A percentile compares a stretch with the other conserved stretches of the same genome.
These are phyloP conservation scores for Lachnellula suecica DNA, from an alignment of 2,329 filamentous ascomycete genomes.

Conservation along the genomic window DNA sequence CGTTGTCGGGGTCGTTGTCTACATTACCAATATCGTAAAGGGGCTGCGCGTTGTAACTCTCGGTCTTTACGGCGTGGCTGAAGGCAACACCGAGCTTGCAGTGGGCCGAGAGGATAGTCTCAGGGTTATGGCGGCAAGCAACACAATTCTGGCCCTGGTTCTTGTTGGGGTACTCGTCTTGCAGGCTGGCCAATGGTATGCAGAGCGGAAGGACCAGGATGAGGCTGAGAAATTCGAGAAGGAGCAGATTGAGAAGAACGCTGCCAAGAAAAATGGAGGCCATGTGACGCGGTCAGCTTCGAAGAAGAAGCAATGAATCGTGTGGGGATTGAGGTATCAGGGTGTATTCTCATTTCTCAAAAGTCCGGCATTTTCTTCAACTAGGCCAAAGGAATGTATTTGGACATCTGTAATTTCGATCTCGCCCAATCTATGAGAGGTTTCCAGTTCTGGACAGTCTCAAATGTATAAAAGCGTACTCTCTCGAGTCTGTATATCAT, in stretches of 20 bases:
- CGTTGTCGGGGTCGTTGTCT: constrained; percentile 86
- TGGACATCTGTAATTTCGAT: background rate
- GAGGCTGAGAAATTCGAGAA: constrained; percentile 68
- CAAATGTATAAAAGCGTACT: no score
- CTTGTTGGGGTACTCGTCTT: constrained; percentile 87
- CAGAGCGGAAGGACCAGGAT: constrained; percentile 86
- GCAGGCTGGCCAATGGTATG: constrained; percentile 98
- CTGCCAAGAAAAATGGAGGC: constrained; percentile 33
- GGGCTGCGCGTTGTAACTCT: constrained; percentile 80
- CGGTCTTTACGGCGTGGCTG: constrained; percentile 50
- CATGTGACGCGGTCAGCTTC: constrained; percentile 28
- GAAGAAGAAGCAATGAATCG: constrained; percentile 36
- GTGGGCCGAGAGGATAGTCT: constrained; percentile 85
- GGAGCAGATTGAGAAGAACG: constrained; percentile 48
- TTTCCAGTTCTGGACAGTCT: background rate
- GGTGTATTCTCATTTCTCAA: background rate
- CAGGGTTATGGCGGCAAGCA: constrained; percentile 87
- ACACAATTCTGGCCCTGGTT: constrained; percentile 92
- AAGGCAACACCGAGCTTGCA: constrained; percentile 55
- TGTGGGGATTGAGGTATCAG: background rate
- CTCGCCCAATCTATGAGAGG: background rate
- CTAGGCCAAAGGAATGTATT: background rate
- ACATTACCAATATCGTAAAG: constrained; percentile 95
- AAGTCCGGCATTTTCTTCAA: background rate
- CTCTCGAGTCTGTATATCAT: no score